Conservation (phyloP, 2,329 filamentous ascomycete genomes). For the Phoma sp. region DNA sequence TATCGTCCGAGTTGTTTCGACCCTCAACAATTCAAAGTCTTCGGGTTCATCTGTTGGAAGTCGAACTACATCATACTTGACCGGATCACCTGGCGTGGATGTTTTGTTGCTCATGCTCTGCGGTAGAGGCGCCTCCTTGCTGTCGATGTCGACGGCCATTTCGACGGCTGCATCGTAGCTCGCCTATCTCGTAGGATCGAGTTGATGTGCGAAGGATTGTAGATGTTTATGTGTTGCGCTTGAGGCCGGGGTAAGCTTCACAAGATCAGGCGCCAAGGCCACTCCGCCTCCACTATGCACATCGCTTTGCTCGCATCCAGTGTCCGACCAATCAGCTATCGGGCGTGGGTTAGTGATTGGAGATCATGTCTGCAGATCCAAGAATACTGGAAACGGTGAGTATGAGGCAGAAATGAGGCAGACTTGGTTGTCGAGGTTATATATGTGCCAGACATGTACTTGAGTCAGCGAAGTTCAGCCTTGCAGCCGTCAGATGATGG, state of each 20-base stretch:
- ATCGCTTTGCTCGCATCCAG: constrained; percentile 28
- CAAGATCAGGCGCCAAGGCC: constrained; percentile 18
- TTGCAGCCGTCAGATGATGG: no score
- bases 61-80: no score
- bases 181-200: not conserved
- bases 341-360: not conserved
- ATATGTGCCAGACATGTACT: no score
- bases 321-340: not conserved
- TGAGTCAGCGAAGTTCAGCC: no score
- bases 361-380: not conserved
- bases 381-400: not conserved
- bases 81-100: no score
- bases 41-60: not conserved
- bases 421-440: not conserved
- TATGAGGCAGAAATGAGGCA: not conserved
- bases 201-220: not conserved
- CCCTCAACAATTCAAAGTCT: no score
- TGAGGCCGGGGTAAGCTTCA: not conserved
- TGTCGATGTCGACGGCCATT: not conserved
- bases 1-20: constrained; percentile 15
- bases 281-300: constrained; percentile 25
- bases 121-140: no score
- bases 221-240: not conserved
- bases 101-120: no score
- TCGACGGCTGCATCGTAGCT: not conserved